Conservation (phyloP, 495 filamentous ascomycete species). For the Xeromyces bisporus region DNA sequence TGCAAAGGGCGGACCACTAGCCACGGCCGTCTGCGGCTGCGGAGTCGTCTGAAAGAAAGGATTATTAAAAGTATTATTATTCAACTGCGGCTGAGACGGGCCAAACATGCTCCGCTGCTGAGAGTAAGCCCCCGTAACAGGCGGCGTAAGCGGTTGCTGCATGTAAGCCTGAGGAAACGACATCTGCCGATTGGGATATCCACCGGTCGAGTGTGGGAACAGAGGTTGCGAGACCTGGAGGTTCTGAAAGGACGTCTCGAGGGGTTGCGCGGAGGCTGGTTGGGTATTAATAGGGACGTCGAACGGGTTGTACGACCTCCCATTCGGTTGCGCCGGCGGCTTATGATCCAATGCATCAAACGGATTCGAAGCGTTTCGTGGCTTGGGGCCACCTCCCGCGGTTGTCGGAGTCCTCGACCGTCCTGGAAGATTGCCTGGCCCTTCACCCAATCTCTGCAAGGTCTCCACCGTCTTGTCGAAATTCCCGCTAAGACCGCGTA, state of each 20-base stretch:
- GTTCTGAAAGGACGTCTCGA: slow-evolving; percentile 55
- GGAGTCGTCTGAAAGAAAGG: slow-evolving; percentile 42
- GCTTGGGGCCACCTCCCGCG: slow-evolving; percentile 17
- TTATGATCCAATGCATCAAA: slow-evolving; percentile 31
- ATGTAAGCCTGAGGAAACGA: slow-evolving; percentile 27
- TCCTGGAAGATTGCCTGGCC: slow-evolving; percentile 17
- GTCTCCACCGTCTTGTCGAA: slow-evolving; percentile 72
- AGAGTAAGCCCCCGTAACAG: slow-evolving; percentile 35
- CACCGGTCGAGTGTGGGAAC: slow-evolving; percentile 74
- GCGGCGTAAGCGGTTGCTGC: slow-evolving; percentile 43
- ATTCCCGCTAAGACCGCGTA: slow-evolving; percentile 68
- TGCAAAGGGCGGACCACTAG: slow-evolving; percentile 11
- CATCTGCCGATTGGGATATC: slow-evolving; percentile 41
- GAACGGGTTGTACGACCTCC: slow-evolving; percentile 47
- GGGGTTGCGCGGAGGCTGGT: slow-evolving; percentile 34
- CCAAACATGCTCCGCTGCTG: slow-evolving; percentile 26
- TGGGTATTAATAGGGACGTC: slow-evolving; percentile 28
- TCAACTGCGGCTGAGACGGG: slow-evolving; percentile 25
- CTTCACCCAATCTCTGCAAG: slow-evolving; percentile 62
- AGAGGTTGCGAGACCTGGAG: slow-evolving; percentile 55
- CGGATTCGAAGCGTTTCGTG: slow-evolving; percentile 30
- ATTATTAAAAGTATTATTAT: slow-evolving; percentile 35
- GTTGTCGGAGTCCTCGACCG: slow-evolving; percentile 24
- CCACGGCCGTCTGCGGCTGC: slow-evolving; percentile 23
- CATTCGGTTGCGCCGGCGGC: slow-evolving; percentile 13